Evolutionary conservation across 208 protist species (phyloP), one percentile per base, ranked within the genome.

Genomic region (Acanthamoeba sp.): DNA sequence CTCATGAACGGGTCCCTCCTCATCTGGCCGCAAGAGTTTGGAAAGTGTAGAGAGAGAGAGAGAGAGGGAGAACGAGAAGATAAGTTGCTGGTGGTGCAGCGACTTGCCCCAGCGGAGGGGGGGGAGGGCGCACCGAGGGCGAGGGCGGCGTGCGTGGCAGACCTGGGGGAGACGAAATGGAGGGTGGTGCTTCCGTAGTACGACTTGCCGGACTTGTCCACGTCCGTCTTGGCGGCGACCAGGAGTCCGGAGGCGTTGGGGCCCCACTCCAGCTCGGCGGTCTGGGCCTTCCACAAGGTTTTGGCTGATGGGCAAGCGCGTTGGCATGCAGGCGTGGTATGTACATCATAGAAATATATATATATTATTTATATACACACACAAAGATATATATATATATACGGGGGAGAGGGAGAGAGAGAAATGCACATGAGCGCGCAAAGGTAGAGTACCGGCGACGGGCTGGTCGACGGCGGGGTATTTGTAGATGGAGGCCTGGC

Each of bases 121-220:
- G 50, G 3, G 27, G 6, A 34, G 16, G 22, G 12, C 5, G 12
- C 38, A 73, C 64, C 64, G 12, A 45, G 94, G 27, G 69, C 88
- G 12, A 59, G 48, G 2, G 82, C 38, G 42, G 52, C 87, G 20
- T 82, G 73, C 34, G 27, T 48, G 14, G 32, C 55, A 5, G 45
- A 59, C 32, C 94, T 82, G 20, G 62, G 52, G 32, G 45, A 62
- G 2, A 97, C 29, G 48, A 92, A 95, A 64, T 95, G 91, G 14
- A 96, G 78, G 34, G 73, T 57, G 5, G 94, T 97, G 42, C 94
- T 84, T 59, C 96, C 96, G 59, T 97, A 97, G 52, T 97, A 97
- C 2, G 91, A 95, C 64, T 95, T 96, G 29, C 96, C 96, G 6
- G 95, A 87, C 50, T 87, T 57, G 64, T 97, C 95, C 0, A 94